Conservation (phyloP, 2,329 filamentous ascomycete species). For the Pseudopyricularia cyperi region DNA sequence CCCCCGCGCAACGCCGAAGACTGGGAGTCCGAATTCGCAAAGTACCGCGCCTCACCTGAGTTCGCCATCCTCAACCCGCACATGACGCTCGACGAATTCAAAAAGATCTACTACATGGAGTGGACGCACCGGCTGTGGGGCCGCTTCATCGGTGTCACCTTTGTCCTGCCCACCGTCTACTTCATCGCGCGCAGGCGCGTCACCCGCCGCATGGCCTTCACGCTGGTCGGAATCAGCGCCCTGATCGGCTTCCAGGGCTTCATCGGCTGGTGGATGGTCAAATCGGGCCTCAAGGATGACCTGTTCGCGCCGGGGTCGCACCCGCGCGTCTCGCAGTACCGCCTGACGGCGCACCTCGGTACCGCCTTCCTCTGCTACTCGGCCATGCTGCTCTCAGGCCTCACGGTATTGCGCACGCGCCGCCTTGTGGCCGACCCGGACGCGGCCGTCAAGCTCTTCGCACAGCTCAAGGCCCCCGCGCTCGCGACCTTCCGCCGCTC, state of each 20-base stretch:
- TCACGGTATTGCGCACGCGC: conserved; percentile 69
- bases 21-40: conserved; percentile 87
- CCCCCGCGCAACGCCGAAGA: conserved; percentile 66
- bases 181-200: conserved; percentile 74
- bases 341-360: conserved; percentile 76
- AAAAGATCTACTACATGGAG: conserved; percentile 99
- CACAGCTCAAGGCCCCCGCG: conserved; percentile 50
- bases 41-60: conserved; percentile 86
- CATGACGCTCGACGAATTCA: conserved; percentile 90
- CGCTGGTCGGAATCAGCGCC: conserved; percentile 69
- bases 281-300: conserved; percentile 89
- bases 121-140: conserved; percentile 96
- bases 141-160: conserved; percentile 77
- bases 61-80: conserved; percentile 84
- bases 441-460: conserved; percentile 45
- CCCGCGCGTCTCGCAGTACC: conserved; percentile 88
- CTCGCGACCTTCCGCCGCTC: conserved; percentile 62
- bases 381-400: conserved; percentile 84
- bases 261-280: conserved; percentile 99
- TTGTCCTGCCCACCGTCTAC: conserved; percentile 78
- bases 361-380: conserved; percentile 88
- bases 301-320: conserved; percentile 83
- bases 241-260: conserved; percentile 92
- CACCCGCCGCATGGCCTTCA: conserved; percentile 61
- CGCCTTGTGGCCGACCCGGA: conserved; percentile 56